Base-by-base conservation (phyloP, 192 early-diverging fungal species). In the Coemansia sp. region DNA sequence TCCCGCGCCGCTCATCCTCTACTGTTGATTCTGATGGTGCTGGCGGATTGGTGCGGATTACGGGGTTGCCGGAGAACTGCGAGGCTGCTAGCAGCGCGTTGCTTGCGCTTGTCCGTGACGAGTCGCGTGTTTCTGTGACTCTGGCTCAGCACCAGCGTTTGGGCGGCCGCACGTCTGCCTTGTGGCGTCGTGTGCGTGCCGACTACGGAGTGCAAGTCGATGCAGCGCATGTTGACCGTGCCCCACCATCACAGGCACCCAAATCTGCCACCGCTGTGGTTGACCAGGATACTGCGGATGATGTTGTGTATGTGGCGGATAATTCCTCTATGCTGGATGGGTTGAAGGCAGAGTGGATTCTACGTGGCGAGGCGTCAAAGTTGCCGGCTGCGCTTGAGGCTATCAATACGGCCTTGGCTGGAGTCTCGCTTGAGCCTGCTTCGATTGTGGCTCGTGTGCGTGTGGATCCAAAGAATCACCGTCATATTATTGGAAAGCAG, bases 401-500 rank as follows among this genome's bases (percentile, higher is more conserved):
- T 20, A 56, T 85, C 51, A 68, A 69, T 24, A 29, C 35, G 35
- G 67, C 73, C 6, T 42, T 73, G 22, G 69, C 65, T 1, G 61
- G 49, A 1, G n/a, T 37, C 0, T 47, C 39, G n/a, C 14, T 31
- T 0, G 51, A 31, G 27, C 22, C 51, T 7, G 51, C n/a, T 4
- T 42, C n/a, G 12, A 51, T 64, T 25, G 82, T 79, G 27, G 86
- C 80, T 0, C 78, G 77, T 17, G 25, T 86, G 35, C 68, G 79
- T 11, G 47, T 87, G 20, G 82, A 84, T 37, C 78, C 87, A 35
- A 66, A 68, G 24, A 51, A 71, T 36, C 86, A 88, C 64, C 87
- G 91, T 37, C 85, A 89, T 57, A 86, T 95, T 29, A 94, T 95
- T 64, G 94, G 94, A 53, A 84, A 87, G 67, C 82, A 76, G 42